Conservation (phyloP, 2,329 filamentous ascomycete genomes). For the Neospermospora avenae region DNA sequence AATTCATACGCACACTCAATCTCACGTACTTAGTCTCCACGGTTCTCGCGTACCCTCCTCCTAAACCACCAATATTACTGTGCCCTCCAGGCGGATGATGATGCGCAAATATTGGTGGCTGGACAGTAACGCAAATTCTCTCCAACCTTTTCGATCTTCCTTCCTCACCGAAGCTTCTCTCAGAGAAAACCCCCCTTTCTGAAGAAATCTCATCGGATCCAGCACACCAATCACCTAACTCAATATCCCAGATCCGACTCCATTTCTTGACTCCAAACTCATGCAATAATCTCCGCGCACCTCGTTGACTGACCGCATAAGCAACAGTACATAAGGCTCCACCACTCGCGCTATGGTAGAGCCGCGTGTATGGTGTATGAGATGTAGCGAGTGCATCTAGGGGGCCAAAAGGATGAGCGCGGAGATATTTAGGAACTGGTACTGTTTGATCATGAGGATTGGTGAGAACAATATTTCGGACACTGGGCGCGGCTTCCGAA, state of each 20-base stretch:
- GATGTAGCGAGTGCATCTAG: constrained; percentile 15
- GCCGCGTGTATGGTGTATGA: constrained; percentile 17
- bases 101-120: constrained; percentile 23
- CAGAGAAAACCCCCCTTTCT: background rate
- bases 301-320: constrained; percentile 21
- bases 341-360: constrained; percentile 18
- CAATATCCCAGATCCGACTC: constrained; percentile 19
- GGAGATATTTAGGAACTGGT: constrained; percentile 17
- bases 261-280: constrained; percentile 21
- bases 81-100: constrained; percentile 23
- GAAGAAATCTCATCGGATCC: background rate
- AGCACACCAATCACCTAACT: constrained; percentile 23
- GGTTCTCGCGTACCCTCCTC: constrained; percentile 18
- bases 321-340: constrained; percentile 23
- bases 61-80: constrained; percentile 21
- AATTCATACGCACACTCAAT: constrained; percentile 22
- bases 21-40: constrained; percentile 25
- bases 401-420: constrained; percentile 23
- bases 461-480: constrained; percentile 15
- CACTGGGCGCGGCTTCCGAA: background rate
- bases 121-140: constrained; percentile 18
- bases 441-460: constrained; percentile 15
- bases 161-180: background rate
- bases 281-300: constrained; percentile 18
- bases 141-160: background rate